phyloP scores from a whole-genome alignment of 768 basidiomycete genomes.

The Agaricus blazei region DNA sequence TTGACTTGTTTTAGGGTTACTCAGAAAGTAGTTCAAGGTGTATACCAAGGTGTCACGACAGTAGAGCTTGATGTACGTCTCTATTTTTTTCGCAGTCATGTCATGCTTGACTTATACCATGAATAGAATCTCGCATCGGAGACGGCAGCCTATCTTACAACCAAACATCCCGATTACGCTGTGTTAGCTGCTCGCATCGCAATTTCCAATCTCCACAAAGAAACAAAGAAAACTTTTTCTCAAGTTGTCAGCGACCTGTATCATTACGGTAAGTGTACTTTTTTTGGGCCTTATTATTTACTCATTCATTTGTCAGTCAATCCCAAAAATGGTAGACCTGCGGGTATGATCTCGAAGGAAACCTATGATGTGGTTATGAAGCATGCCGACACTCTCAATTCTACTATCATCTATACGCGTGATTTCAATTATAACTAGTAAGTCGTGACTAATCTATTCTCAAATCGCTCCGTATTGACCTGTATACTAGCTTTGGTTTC shows the following conservation, averaged over 20 bases:
- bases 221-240: slow-evolving; percentile 97
- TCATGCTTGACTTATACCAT: background rate
- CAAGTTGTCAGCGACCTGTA: slow-evolving; percentile 90
- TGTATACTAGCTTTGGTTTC: slow-evolving; percentile 81
- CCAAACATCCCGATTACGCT: slow-evolving; percentile 96
- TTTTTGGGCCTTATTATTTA: background rate
- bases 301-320: slow-evolving; percentile 48
- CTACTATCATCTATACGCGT: slow-evolving; percentile 95
- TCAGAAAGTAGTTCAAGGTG: slow-evolving; percentile 89
- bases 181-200: slow-evolving; percentile 98
- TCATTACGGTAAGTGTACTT: slow-evolving; percentile 58
- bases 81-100: background rate
- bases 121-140: slow-evolving; percentile 92
- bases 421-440: slow-evolving; percentile 97
- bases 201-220: slow-evolving; percentile 98
- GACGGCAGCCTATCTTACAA: slow-evolving; percentile 96
- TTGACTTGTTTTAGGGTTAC: slow-evolving; percentile 51
- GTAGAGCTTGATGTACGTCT: slow-evolving; percentile 88
- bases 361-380: slow-evolving; percentile 78
- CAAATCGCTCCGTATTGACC: background rate
- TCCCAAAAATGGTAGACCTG: slow-evolving; percentile 85
- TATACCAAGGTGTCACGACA: slow-evolving; percentile 95
- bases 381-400: slow-evolving; percentile 80
- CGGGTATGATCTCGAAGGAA: slow-evolving; percentile 89
- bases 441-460: slow-evolving; percentile 20